These are phyloP conservation scores for Fusarium nisikadoi DNA, from an alignment of 2,329 filamentous ascomycete genomes.

Conservation along the genomic window DNA sequence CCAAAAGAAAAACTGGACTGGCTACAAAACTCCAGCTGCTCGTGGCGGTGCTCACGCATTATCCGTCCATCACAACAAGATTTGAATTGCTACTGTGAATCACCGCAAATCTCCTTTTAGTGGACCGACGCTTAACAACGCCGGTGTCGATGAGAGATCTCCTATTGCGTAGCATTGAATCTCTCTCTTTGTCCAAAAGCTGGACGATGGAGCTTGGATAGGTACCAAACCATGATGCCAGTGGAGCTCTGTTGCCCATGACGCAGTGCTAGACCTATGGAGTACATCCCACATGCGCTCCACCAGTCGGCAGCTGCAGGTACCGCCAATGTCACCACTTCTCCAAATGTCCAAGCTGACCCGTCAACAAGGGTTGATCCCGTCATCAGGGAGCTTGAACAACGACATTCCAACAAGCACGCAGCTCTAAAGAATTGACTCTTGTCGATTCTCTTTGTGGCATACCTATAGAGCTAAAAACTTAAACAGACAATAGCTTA, in stretches of 20 bases:
- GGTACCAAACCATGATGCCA: constrained; percentile 25
- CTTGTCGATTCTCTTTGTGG: background rate
- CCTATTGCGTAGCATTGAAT: background rate
- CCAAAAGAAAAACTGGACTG: constrained; percentile 16
- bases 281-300: constrained; percentile 10
- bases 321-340: constrained; percentile 30
- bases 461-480: background rate
- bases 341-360: constrained; percentile 25
- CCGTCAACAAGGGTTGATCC: constrained; percentile 28
- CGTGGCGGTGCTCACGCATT: background rate
- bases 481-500: constrained; percentile 15
- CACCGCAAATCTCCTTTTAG: constrained; percentile 6
- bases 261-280: constrained; percentile 32
- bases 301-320: constrained; percentile 11
- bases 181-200: constrained; percentile 12
- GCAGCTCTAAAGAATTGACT: background rate
- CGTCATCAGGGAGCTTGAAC: constrained; percentile 34
- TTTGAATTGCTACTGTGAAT: background rate
- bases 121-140: constrained; percentile 24
- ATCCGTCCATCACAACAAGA: background rate
- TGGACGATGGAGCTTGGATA: constrained; percentile 36
- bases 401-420: constrained; percentile 32
- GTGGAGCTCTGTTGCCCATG: constrained; percentile 40
- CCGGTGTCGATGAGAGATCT: constrained; percentile 12
- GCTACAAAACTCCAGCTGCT: background rate